phyloP scores from a whole-genome alignment of 2,329 filamentous ascomycete species.

The Dothistroma septosporum region DNA sequence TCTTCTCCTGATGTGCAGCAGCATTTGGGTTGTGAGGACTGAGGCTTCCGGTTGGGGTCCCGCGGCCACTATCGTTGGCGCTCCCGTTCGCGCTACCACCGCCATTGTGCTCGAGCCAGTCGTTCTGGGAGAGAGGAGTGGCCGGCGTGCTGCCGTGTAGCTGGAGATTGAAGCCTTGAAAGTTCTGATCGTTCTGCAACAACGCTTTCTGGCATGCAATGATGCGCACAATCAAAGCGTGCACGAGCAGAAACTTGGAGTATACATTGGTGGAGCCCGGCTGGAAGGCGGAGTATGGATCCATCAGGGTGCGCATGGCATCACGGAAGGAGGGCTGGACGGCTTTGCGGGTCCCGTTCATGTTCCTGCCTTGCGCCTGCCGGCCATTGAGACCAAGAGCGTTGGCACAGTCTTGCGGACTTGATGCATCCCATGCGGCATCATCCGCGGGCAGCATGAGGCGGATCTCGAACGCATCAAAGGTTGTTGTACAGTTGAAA shows the following conservation, averaged over 20 bases:
- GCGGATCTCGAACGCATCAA: slow-evolving; percentile 61
- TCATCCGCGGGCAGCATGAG: slow-evolving; percentile 70
- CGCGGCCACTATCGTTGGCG: slow-evolving; percentile 36
- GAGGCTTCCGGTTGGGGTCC: slow-evolving; percentile 41
- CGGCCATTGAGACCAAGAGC: slow-evolving; percentile 61
- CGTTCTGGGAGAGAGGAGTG: slow-evolving; percentile 56
- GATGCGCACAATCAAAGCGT: slow-evolving; percentile 63
- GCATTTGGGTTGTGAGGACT: slow-evolving; percentile 41
- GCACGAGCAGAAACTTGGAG: slow-evolving; percentile 70
- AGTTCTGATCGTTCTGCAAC: slow-evolving; percentile 25
- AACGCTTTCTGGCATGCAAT: slow-evolving; percentile 47
- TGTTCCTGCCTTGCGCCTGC: slow-evolving; percentile 55
- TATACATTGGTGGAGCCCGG: slow-evolving; percentile 66
- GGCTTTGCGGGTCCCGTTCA: slow-evolving; percentile 58
- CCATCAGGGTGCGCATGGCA: slow-evolving; percentile 59
- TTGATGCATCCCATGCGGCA: slow-evolving; percentile 66
- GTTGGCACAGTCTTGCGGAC: slow-evolving; percentile 57
- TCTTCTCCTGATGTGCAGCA: slow-evolving; percentile 44
- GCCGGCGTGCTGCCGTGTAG: slow-evolving; percentile 44
- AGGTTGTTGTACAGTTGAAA: slow-evolving; percentile 63
- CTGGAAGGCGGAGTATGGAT: slow-evolving; percentile 56
- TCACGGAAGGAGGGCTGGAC: slow-evolving; percentile 63
- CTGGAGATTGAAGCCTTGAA: slow-evolving; percentile 29
- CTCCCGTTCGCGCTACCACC: slow-evolving; percentile 26
- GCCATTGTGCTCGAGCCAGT: slow-evolving; percentile 52